Evolutionary conservation across 768 basidiomycete species (phyloP).

Genomic region (Leucogyrophana mollusca): DNA sequence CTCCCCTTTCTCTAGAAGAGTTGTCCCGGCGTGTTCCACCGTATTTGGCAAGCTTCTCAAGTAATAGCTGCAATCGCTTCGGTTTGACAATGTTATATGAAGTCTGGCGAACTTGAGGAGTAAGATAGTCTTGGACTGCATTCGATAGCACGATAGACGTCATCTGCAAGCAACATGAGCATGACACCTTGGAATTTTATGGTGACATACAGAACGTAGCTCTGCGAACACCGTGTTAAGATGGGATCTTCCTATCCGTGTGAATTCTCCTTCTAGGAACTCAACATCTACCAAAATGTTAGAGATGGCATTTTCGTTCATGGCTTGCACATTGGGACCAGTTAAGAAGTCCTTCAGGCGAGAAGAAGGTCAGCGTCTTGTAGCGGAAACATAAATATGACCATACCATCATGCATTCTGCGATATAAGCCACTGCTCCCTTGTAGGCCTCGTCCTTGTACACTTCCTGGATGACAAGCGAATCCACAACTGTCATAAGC

Average conservation of each 20-base stretch:
- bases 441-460: constrained; percentile 91
- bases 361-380: not conserved
- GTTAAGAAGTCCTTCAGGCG: constrained; percentile 66
- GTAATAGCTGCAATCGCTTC: constrained; percentile 66
- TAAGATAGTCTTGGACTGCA: constrained; percentile 76
- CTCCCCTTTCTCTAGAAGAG: constrained; percentile 61
- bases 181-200: not conserved
- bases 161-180: constrained; percentile 43
- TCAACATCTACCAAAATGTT: constrained; percentile 85
- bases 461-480: constrained; percentile 73
- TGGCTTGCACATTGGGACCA: constrained; percentile 67
- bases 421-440: constrained; percentile 85
- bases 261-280: constrained; percentile 87
- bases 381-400: not conserved
- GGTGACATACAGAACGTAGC: constrained; percentile 63
- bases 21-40: constrained; percentile 62
- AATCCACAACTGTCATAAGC: constrained; percentile 95
- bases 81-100: constrained; percentile 67
- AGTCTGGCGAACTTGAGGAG: constrained; percentile 64
- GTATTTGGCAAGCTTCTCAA: constrained; percentile 77
- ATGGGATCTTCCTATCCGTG: constrained; percentile 68
- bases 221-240: constrained; percentile 75
- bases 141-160: constrained; percentile 71
- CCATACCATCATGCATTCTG: constrained; percentile 83
- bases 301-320: constrained; percentile 88